Evolutionary conservation across 148 eudicot species (phyloP).

Genomic region (Beta vulgaris): DNA sequence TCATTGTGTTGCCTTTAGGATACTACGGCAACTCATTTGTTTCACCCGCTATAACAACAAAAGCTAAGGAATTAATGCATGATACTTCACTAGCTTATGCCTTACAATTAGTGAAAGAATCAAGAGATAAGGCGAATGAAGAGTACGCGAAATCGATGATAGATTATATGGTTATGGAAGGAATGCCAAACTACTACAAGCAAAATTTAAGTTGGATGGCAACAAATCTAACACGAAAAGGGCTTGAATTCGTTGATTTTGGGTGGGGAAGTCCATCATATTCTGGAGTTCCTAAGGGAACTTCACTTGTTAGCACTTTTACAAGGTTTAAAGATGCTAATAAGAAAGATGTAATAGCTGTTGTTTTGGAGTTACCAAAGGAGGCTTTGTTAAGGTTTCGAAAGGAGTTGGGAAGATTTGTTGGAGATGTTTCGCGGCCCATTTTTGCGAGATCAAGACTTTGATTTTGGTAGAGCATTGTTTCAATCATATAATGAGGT

Average conservation of each 20-base stretch:
- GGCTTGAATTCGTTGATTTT: not conserved
- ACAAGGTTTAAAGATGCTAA: too few species aligned
- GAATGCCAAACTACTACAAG: not conserved
- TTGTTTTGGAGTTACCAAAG: not conserved
- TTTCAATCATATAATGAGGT: too few species aligned
- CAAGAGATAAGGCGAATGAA: not conserved
- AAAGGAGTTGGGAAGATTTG: not conserved
- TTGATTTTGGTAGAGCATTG: too few species aligned
- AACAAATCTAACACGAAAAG: not conserved
- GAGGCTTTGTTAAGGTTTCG: not conserved
- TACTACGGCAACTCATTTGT: constrained; percentile 1
- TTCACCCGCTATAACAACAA: not conserved
- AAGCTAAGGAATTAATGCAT: not conserved
- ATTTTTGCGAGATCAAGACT: not conserved
- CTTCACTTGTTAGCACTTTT: not conserved
- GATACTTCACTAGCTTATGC: not conserved
- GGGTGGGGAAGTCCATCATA: not conserved
- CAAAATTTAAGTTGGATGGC: not conserved
- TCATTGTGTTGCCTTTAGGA: not conserved
- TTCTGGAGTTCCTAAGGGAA: not conserved
- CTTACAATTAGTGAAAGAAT: not conserved
- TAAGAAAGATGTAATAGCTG: not conserved
- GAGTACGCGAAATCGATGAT: not conserved
- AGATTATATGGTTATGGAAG: not conserved
- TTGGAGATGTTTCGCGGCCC: not conserved